Percentiles rank a stretch among this genome's conserved stretches.
Conservation (phyloP, 2,329 filamentous ascomycete species). For the Pseudocercospora pini-densiflorae region DNA sequence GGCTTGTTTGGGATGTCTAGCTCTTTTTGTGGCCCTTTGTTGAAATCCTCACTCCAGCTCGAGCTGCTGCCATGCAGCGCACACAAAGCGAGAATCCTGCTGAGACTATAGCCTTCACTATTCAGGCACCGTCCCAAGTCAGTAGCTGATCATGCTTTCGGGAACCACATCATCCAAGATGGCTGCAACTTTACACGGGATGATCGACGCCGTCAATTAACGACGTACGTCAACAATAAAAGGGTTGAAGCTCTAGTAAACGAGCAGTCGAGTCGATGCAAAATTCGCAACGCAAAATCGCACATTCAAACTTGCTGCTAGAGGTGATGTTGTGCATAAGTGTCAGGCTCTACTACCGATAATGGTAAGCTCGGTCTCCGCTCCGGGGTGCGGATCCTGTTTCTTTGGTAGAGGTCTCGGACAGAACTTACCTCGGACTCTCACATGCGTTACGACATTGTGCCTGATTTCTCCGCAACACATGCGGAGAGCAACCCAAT, state of each 20-base stretch:
- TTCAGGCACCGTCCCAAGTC: background rate
- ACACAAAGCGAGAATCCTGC: background rate
- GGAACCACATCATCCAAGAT: background rate
- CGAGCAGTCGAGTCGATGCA: background rate
- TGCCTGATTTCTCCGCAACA: background rate
- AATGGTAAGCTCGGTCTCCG: conserved; percentile 1
- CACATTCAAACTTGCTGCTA: background rate
- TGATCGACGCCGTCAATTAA: conserved; percentile 1
- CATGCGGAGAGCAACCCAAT: background rate
- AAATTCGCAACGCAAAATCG: background rate
- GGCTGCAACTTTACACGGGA: background rate
- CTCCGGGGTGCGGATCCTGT: conserved; percentile 2
- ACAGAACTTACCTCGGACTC: conserved; percentile 1
- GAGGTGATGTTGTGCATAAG: conserved; percentile 3
- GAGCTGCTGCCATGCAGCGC: background rate
- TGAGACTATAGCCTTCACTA: background rate
- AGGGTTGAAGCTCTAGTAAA: conserved; percentile 1
- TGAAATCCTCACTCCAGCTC: background rate
- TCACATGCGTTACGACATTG: conserved; percentile 1
- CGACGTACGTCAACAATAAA: conserved; percentile 1
- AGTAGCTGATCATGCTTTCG: background rate
- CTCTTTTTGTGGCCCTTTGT: background rate
- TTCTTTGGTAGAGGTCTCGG: background rate
- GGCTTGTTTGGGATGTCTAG: background rate
- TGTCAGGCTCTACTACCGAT: conserved; percentile 4